phyloP scores from a whole-genome alignment of 2,329 filamentous ascomycete genomes.

The Ophiocordyceps unilateralis region DNA sequence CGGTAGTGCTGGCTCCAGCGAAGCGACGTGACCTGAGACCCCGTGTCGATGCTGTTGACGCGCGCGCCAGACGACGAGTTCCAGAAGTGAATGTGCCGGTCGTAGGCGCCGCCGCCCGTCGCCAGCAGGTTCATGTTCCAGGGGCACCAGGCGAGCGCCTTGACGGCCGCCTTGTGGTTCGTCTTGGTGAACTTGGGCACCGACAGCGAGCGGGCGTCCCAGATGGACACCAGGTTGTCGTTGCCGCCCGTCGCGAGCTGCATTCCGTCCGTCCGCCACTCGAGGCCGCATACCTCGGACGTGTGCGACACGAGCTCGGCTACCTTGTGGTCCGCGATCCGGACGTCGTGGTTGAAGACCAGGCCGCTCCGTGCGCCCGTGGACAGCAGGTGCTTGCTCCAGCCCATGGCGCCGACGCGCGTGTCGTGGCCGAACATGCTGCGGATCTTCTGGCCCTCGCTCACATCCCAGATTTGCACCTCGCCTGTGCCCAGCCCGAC shows the following conservation, averaged over 20 bases:
- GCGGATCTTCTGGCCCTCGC: slow-evolving; percentile 85
- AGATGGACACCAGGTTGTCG: slow-evolving; percentile 97
- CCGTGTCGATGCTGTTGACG: slow-evolving; percentile 98
- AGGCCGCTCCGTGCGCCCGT: slow-evolving; percentile 88
- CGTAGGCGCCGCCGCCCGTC: slow-evolving; percentile 89
- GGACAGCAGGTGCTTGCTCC: slow-evolving; percentile 96
- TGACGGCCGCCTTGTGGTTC: slow-evolving; percentile 97
- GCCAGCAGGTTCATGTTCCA: slow-evolving; percentile 97
- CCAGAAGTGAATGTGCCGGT: slow-evolving; percentile 99
- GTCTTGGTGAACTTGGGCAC: slow-evolving; percentile 99
- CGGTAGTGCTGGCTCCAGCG: slow-evolving; percentile 95
- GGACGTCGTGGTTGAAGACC: slow-evolving; percentile 97
- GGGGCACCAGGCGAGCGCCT: slow-evolving; percentile 95
- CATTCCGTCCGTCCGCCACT: slow-evolving; percentile 92
- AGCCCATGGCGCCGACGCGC: slow-evolving; percentile 93
- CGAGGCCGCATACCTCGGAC: slow-evolving; percentile 91
- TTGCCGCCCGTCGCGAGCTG: slow-evolving; percentile 96
- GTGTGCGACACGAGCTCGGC: slow-evolving; percentile 95
- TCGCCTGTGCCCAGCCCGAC: slow-evolving; percentile 91
- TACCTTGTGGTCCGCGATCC: slow-evolving; percentile 93
- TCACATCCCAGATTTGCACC: slow-evolving; percentile 98
- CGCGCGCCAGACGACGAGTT: slow-evolving; percentile 95
- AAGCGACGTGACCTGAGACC: slow-evolving; percentile 89
- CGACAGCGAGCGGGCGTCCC: slow-evolving; percentile 84
- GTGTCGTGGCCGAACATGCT: slow-evolving; percentile 98